Percentiles rank a stretch among this genome's conserved stretches.
Evolutionary conservation across 176 grass and related monocot genomes (phyloP).

Genomic region (Stipa capillata): DNA sequence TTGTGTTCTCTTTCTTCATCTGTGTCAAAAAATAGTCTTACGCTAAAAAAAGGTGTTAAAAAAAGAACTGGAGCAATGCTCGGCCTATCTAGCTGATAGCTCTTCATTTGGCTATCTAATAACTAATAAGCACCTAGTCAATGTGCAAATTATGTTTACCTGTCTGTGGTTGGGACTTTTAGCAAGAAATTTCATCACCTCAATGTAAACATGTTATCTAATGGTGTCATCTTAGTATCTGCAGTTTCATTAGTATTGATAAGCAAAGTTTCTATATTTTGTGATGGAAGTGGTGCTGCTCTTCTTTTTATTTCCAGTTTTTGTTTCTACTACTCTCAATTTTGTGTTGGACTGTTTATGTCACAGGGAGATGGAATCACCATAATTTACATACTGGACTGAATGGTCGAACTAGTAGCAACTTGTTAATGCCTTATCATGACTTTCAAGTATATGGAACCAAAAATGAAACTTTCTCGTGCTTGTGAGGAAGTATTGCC

Average conservation of each 20-base stretch:
- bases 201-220: background rate
- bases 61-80: background rate
- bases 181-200: background rate
- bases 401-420: background rate
- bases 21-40: too few species aligned
- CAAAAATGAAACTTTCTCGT: background rate
- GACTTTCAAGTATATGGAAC: background rate
- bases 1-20: background rate
- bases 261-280: background rate
- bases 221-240: background rate
- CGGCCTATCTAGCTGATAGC: background rate
- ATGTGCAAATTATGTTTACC: background rate
- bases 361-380: background rate
- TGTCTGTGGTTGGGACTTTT: background rate
- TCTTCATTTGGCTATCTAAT: background rate
- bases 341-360: background rate
- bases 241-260: background rate
- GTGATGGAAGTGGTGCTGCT: background rate
- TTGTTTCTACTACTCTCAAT: background rate
- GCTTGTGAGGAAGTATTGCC: background rate
- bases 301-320: background rate
- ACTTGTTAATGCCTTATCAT: conserved; percentile 1
- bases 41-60: too few species aligned
- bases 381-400: background rate
- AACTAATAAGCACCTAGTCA: too few species aligned